phyloP scores from a whole-genome alignment of 1,284 basidiomycete species.

The Leccinum variabile region DNA sequence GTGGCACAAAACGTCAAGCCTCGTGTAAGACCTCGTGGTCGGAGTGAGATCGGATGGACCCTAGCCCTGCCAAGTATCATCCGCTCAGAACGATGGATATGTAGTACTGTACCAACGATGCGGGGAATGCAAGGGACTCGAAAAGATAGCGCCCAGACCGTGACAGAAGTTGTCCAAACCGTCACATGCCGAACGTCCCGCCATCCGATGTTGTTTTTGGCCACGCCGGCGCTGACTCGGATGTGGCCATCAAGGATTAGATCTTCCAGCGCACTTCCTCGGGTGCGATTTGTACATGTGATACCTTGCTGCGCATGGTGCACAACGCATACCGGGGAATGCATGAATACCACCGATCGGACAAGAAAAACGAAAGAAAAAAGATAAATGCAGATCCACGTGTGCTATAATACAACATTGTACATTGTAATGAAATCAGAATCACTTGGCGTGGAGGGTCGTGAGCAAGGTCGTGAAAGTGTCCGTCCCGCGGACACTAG shows the following conservation, averaged over 20 bases:
- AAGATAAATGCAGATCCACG: not conserved
- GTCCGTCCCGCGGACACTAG: slow-evolving; percentile 11
- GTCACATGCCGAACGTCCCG: not conserved
- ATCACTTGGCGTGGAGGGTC: not conserved
- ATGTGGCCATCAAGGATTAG: not conserved
- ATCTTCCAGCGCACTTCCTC: not conserved
- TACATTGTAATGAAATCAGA: not conserved
- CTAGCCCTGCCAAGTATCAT: not conserved
- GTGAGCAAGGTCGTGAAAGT: slow-evolving; percentile 1
- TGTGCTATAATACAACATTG: slow-evolving; percentile 15
- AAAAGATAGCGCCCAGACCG: not conserved
- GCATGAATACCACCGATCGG: not conserved
- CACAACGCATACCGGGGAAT: not conserved
- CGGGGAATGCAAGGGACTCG: not conserved
- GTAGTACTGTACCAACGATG: not conserved
- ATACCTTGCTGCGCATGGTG: not conserved
- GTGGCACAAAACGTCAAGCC: not conserved
- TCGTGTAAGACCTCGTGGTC: not conserved
- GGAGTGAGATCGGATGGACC: not conserved
- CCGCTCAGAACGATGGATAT: no score
- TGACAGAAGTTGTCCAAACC: no score
- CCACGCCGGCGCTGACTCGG: not conserved
- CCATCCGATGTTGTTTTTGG: not conserved
- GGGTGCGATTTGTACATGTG: not conserved
- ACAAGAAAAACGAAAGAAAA: not conserved